Percentiles rank a stretch among this genome's conserved stretches.
Conservation (phyloP, 108 stramenopile species). For the Seminavis robusta region DNA sequence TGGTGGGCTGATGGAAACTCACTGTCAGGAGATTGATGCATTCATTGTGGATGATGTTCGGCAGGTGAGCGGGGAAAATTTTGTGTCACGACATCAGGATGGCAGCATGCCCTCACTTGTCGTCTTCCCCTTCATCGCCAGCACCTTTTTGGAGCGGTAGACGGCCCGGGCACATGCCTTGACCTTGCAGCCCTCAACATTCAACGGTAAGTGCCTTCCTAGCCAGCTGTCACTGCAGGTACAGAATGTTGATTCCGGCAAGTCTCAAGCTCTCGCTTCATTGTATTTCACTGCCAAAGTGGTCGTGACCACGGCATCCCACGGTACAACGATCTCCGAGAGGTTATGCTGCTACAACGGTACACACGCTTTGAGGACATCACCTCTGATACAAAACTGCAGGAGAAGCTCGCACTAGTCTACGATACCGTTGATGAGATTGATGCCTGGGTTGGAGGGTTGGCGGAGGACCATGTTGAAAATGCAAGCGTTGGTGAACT, state of each 20-base stretch:
- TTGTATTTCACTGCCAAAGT: too few species aligned
- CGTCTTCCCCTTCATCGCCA: too few species aligned
- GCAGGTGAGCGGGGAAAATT: background rate
- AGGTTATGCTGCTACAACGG: constrained; percentile 5
- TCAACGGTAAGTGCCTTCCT: too few species aligned
- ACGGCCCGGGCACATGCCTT: background rate
- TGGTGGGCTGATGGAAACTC: background rate
- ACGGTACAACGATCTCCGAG: constrained; percentile 23
- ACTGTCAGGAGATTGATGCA: background rate
- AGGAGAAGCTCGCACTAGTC: constrained; percentile 1
- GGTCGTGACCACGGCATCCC: constrained; percentile 23
- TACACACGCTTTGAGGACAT: constrained; percentile 10
- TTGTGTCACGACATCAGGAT: background rate
- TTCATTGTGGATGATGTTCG: background rate
- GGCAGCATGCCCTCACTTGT: too few species aligned
- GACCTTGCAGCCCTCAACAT: background rate
- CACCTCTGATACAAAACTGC: background rate
- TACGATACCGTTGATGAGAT: constrained; percentile 20
- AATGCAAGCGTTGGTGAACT: constrained; percentile 5
- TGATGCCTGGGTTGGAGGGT: constrained; percentile 28
- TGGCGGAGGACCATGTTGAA: constrained; percentile 11
- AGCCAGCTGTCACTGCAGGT: too few species aligned
- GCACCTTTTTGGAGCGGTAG: background rate
- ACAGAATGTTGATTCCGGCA: too few species aligned
- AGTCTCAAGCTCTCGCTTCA: too few species aligned